These are phyloP conservation scores for Scutellaria barbata DNA, from an alignment of 257 asterid species.

Conservation along the genomic window DNA sequence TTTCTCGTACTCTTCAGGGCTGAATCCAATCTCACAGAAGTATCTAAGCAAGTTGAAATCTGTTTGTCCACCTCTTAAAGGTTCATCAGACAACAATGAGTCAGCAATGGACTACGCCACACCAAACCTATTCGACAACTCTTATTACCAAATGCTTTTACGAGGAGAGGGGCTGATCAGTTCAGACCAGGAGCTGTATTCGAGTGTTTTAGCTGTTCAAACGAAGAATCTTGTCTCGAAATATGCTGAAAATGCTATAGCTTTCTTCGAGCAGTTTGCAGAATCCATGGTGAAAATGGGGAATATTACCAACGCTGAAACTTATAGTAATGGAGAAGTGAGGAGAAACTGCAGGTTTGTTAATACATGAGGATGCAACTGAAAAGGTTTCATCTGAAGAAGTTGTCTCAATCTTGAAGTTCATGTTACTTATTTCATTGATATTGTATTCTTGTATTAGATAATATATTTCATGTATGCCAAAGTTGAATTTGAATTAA, in stretches of 20 bases:
- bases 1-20: slow-evolving; percentile 47
- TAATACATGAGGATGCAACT: slow-evolving; percentile 50
- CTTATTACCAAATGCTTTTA: slow-evolving; percentile 64
- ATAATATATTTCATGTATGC: slow-evolving; percentile 8
- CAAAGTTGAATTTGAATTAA: slow-evolving; percentile 6
- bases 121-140: slow-evolving; percentile 75
- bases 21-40: slow-evolving; percentile 49
- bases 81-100: slow-evolving; percentile 63
- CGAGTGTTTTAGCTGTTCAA: slow-evolving; percentile 63
- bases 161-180: slow-evolving; percentile 72
- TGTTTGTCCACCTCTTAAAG: slow-evolving; percentile 56
- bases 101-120: slow-evolving; percentile 75
- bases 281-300: slow-evolving; percentile 93
- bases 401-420: neutral
- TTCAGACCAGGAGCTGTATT: slow-evolving; percentile 81
- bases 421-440: slow-evolving; percentile 35
- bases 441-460: slow-evolving; percentile 41
- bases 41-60: slow-evolving; percentile 61
- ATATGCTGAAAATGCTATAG: slow-evolving; percentile 64
- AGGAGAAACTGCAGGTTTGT: slow-evolving; percentile 87
- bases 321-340: slow-evolving; percentile 75
- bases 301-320: slow-evolving; percentile 67
- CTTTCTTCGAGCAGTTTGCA: slow-evolving; percentile 83
- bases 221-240: slow-evolving; percentile 66
- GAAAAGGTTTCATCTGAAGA: neutral